Percentiles rank a stretch among this genome's conserved stretches.
phyloP scores from a whole-genome alignment of 768 basidiomycete species.

The Ramaria sp. region DNA sequence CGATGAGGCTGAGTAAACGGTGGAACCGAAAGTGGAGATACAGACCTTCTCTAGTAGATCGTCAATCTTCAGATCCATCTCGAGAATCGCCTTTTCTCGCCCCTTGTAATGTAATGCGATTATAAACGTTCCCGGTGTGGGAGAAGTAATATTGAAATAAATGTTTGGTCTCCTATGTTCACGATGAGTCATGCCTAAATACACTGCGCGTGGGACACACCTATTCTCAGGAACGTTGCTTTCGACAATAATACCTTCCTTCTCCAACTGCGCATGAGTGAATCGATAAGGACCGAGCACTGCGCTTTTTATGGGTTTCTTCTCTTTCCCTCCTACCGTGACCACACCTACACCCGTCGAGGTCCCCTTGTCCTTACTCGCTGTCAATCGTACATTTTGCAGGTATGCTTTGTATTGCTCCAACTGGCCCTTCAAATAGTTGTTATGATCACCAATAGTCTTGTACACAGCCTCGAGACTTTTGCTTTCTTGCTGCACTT shows the following conservation, averaged over 20 bases:
- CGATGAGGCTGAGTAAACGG: constrained; percentile 3
- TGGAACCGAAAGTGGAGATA: background rate
- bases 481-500: constrained; percentile 85
- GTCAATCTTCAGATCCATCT: constrained; percentile 99
- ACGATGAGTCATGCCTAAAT: constrained; percentile 9
- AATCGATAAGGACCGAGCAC: constrained; percentile 94
- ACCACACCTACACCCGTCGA: constrained; percentile 89
- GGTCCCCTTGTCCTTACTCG: constrained; percentile 80
- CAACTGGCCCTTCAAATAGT: constrained; percentile 88
- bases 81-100: constrained; percentile 95
- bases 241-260: constrained; percentile 98
- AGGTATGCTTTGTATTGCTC: constrained; percentile 99
- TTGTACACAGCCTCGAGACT: constrained; percentile 96
- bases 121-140: constrained; percentile 96
- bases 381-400: constrained; percentile 89
- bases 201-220: constrained; percentile 32
- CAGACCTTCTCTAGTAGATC: constrained; percentile 92
- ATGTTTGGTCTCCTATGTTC: constrained; percentile 80
- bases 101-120: constrained; percentile 99
- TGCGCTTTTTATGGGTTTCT: constrained; percentile 76
- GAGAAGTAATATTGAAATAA: constrained; percentile 98
- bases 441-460: constrained; percentile 99
- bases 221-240: constrained; percentile 98
- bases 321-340: constrained; percentile 93
- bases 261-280: constrained; percentile 96